These are phyloP conservation scores for Rhizopus microsporus DNA, from an alignment of 371 early-diverging fungal genomes.

Conservation along the genomic window DNA sequence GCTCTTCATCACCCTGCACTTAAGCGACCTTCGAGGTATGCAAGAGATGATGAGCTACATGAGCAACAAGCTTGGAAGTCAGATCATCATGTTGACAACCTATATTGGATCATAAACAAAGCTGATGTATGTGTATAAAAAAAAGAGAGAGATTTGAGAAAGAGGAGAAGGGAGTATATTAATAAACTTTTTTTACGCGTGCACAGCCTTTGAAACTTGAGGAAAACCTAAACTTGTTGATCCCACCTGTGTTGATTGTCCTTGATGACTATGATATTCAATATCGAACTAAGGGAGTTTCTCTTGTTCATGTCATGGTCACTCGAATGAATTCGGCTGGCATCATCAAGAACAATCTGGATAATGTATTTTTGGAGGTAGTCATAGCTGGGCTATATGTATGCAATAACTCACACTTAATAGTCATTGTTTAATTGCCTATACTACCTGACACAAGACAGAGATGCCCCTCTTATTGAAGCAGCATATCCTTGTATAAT, in stretches of 20 bases:
- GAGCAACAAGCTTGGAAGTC: constrained; percentile 38
- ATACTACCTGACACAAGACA: constrained; percentile 30
- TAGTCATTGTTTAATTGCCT: constrained; percentile 44
- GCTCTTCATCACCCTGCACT: constrained; percentile 17
- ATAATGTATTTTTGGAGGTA: constrained; percentile 42
- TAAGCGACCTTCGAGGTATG: constrained; percentile 21
- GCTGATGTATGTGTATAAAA: constrained; percentile 21
- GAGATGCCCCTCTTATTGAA: constrained; percentile 24
- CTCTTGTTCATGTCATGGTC: constrained; percentile 27
- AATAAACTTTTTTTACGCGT: not conserved
- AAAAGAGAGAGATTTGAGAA: not conserved
- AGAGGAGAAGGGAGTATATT: not conserved
- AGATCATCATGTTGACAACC: constrained; percentile 15
- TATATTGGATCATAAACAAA: constrained; percentile 27
- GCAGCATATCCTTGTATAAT: constrained; percentile 37
- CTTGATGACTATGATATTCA: constrained; percentile 38
- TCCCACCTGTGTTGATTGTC: constrained; percentile 36
- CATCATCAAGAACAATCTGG: constrained; percentile 21
- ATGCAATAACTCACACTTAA: not conserved
- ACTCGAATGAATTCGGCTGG: constrained; percentile 20
- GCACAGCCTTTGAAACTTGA: constrained; percentile 16
- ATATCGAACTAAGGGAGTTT: constrained; percentile 34
- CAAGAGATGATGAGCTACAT: constrained; percentile 15
- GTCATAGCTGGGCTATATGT: not conserved
- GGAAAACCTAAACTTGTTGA: constrained; percentile 20